Base-by-base conservation (phyloP, 257 asterid species). In the Ocimum tenuiflorum region DNA sequence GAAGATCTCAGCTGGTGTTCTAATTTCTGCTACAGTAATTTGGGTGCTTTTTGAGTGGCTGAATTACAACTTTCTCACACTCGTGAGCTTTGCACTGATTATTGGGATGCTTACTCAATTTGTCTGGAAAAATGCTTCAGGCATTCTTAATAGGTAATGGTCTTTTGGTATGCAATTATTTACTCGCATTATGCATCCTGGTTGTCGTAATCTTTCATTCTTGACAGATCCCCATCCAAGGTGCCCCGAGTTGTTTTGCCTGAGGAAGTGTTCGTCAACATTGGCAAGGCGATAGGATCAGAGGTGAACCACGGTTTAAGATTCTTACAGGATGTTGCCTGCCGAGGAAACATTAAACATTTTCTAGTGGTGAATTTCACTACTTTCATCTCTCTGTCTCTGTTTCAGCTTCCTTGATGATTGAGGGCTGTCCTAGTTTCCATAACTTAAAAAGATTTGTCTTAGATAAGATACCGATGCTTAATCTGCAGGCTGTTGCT, bases 41-140 rank as follows among this genome's bases (percentile, higher is more conserved):
- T 91, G 97, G 97, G 80, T 86, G 74, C 82, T 91, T 15, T 88
- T 91, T 48, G 96, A 88, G 70, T 91, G 95, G 97, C 92, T 91
- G n/a, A 78, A 85, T 39, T 91, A 84, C 79, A 73, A 88, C 72
- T 80, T 91, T 54, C 96, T 91, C 24, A 53, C 97, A 13, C 83
- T 91, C 19, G 1, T 81, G 59, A 73, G 85, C 85, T 84, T 86
- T 27, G 84, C 63, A 53, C 76, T 91, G 19, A 73, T 74, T 64
- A 8, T 88, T 38, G 89, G 77, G 12, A 49, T 91, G 83, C 35
- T 91, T 39, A 85, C 73, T 39, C 97, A 86, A 64, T 88, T 88
- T 52, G 67, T 80, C 27, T 86, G 86, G 96, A 57, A 67, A 61
- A 87, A 81, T 75, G 92, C 84, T 39, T 78, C 95, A 0, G 78